Conservation (phyloP, 257 asterid genomes). For the Solanum appendiculatum region DNA sequence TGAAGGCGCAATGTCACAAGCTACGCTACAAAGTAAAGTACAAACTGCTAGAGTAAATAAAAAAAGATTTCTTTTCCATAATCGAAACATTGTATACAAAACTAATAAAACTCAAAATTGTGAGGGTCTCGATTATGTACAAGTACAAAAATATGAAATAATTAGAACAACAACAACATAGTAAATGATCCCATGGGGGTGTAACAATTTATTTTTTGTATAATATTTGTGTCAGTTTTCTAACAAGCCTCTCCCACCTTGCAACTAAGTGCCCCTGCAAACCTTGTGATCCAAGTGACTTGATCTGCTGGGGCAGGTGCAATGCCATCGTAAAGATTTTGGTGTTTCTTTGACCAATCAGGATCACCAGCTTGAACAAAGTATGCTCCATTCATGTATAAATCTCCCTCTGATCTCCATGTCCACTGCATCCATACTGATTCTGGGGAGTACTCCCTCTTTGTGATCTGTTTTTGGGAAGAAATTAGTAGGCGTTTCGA, state of each 20-base stretch:
- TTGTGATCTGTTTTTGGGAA: constrained; percentile 19
- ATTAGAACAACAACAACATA: not conserved
- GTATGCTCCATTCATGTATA: constrained; percentile 38
- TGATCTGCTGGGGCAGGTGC: constrained; percentile 5
- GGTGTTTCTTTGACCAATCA: constrained; percentile 17
- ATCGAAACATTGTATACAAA: not conserved
- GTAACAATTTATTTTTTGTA: too few relatives aligned
- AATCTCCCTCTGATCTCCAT: constrained; percentile 48
- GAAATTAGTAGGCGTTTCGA: not conserved
- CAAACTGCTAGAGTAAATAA: not conserved
- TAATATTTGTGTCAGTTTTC: not conserved
- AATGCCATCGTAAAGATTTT: constrained; percentile 12
- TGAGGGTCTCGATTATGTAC: not conserved
- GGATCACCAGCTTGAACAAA: constrained; percentile 37
- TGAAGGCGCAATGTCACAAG: not conserved
- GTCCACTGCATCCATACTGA: constrained; percentile 45
- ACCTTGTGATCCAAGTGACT: constrained; percentile 21
- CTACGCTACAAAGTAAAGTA: not conserved
- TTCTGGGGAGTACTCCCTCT: constrained; percentile 18
- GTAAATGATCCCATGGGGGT: not conserved
- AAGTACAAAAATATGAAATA: not conserved
- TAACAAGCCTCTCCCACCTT: constrained; percentile 26
- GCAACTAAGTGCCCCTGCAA: constrained; percentile 33
- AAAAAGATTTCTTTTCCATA: not conserved
- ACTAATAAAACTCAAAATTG: not conserved